Evolutionary conservation across 2,329 filamentous ascomycete genomes (phyloP), one percentile per base, ranked within the genome.

Genomic region (Botrytis tulipae): DNA sequence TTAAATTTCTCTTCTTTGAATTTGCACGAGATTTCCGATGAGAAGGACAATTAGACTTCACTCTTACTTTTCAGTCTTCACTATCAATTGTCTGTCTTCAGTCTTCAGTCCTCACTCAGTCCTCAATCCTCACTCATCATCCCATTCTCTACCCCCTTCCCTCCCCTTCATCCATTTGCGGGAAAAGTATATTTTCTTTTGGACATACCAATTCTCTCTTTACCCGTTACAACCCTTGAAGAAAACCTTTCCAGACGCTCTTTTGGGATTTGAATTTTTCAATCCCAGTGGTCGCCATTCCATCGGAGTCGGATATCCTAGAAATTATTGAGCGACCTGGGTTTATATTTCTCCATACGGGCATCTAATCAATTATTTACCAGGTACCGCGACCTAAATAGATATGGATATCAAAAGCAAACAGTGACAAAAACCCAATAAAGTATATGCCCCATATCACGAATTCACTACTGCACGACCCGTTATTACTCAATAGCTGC

Each of bases 391-490:
- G 14, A 37, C 35, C n/a, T 32, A 46, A 22, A 20, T 32, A 65
- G 61, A 46, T 44, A 44, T n/a, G 35, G 20, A 46, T 32, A 20
- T 44, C 37, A 46, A 65, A 44, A 44, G 18, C 40, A 63, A 32
- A 8, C n/a, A 63, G 61, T 63, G 61, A 63, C 25, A 63, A 44
- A 29, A 44, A 20, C 37, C 61, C 61, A 63, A 63, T 63, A 29
- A 63, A 63, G 37, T 20, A 63, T 63, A 44, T 42, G 37, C 61
- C 37, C 61, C 37, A 63, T 63, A 63, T 63, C 61, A 18, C n/a
- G n/a, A 57, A 18, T 57, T 63, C n/a, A 63, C 40, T 63, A 63
- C 61, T 63, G 61, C 40, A 63, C 40, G 61, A 44, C n/a, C 37
- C 37, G 57, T 32, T 29, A 29, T 42, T 63, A 44, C 61, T 44